These are phyloP conservation scores for Cercospora zeae-maydis DNA, from an alignment of 2,329 filamentous ascomycete genomes.

Conservation along the genomic window DNA sequence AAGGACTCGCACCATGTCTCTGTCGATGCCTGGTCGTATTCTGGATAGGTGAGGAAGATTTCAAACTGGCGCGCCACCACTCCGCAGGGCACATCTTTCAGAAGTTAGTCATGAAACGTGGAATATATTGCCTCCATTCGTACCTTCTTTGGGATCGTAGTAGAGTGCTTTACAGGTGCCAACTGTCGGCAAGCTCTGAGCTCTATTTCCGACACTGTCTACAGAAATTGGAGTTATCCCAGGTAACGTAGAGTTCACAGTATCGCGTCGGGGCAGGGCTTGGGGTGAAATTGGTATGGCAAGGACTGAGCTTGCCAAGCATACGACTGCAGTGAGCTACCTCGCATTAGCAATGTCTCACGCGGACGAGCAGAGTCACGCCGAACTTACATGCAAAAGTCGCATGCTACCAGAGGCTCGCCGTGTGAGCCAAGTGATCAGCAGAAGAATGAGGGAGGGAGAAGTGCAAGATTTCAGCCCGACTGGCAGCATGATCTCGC, in stretches of 20 bases:
- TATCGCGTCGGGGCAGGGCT: conserved; percentile 11
- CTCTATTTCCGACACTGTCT: conserved; percentile 3
- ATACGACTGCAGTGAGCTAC: conserved; percentile 14
- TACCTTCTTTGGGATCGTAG: conserved; percentile 32
- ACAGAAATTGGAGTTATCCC: conserved; percentile 23
- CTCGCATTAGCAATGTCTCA: not conserved
- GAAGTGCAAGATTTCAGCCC: conserved; percentile 16
- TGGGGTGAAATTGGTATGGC: conserved; percentile 17
- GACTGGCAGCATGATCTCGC: conserved; percentile 15
- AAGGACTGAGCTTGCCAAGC: conserved; percentile 13
- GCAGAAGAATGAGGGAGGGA: conserved; percentile 2
- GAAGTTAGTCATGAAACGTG: conserved; percentile 24
- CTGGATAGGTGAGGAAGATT: conserved; percentile 3
- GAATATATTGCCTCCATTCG: not conserved
- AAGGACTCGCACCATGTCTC: conserved; percentile 6
- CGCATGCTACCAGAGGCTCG: conserved; percentile 7
- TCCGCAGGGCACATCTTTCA: conserved; percentile 3
- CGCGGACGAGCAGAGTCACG: not conserved
- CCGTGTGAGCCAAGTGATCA: conserved; percentile 6
- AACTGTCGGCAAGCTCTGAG: not conserved
- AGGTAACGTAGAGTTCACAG: conserved; percentile 12
- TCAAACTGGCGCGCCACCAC: conserved; percentile 3
- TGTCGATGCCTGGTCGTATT: conserved; percentile 5
- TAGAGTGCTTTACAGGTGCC: conserved; percentile 13
- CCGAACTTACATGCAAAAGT: conserved; percentile 16